Percentiles rank a stretch among this genome's conserved stretches.
Conservation (phyloP, 306 rosid genomes). For the Hippophae rhamnoides region DNA sequence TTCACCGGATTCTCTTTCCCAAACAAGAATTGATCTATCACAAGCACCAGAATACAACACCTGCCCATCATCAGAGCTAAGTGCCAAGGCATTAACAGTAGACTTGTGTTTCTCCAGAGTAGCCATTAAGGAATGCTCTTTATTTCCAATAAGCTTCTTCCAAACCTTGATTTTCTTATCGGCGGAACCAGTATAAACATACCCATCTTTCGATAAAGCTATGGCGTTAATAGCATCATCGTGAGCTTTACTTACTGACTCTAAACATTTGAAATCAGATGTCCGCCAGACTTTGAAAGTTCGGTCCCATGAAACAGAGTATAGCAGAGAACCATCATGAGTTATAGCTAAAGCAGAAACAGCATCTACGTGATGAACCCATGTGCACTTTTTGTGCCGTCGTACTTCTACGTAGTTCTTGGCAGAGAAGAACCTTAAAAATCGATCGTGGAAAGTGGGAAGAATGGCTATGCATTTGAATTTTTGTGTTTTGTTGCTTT, state of each 20-base stretch:
- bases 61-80: slow-evolving; percentile 35
- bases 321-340: slow-evolving; percentile 33
- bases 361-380: slow-evolving; percentile 66
- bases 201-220: slow-evolving; percentile 30
- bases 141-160: slow-evolving; percentile 16
- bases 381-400: slow-evolving; percentile 54
- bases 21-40: slow-evolving; percentile 57
- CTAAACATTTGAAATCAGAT: slow-evolving; percentile 53
- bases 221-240: slow-evolving; percentile 68
- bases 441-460: slow-evolving; percentile 45
- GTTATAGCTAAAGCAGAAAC: slow-evolving; percentile 56
- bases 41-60: slow-evolving; percentile 69
- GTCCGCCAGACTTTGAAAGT: slow-evolving; percentile 61
- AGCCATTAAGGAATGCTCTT: slow-evolving; percentile 23
- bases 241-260: slow-evolving; percentile 46
- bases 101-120: slow-evolving; percentile 60
- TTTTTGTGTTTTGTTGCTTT: not conserved
- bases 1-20: slow-evolving; percentile 27
- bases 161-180: slow-evolving; percentile 60
- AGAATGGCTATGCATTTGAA: slow-evolving; percentile 43
- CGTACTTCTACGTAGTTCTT: slow-evolving; percentile 45
- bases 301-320: slow-evolving; percentile 74
- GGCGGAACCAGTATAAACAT: slow-evolving; percentile 55
- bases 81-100: slow-evolving; percentile 58
- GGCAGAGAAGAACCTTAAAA: slow-evolving; percentile 26